A percentile compares a stretch with the other conserved stretches of the same genome.
Conservation (phyloP, 129 eudicot genomes). For the Flaveria robusta region DNA sequence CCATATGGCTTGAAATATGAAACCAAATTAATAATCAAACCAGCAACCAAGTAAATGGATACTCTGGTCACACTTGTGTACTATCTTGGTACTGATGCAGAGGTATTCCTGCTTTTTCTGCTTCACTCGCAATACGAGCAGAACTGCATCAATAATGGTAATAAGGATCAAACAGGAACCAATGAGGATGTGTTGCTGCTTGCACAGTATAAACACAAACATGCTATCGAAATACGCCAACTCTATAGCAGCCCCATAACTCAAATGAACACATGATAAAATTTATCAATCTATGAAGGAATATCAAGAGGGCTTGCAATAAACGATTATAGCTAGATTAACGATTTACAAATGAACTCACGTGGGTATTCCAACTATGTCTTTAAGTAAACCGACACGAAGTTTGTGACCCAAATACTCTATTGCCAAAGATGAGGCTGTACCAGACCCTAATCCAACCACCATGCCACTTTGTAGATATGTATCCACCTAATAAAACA, state of each 20-base stretch:
- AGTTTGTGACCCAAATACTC: constrained; percentile 64
- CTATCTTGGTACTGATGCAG: constrained; percentile 52
- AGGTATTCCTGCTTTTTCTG: constrained; percentile 62
- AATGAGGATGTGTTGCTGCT: not conserved
- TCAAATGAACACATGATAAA: not conserved
- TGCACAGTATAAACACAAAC: not conserved
- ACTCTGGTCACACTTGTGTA: constrained; percentile 51
- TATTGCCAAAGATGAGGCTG: constrained; percentile 55
- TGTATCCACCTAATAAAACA: constrained; percentile 53
- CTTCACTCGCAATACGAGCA: constrained; percentile 62
- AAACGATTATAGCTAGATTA: not conserved
- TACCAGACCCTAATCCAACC: constrained; percentile 64
- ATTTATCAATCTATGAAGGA: not conserved
- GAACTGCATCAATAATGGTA: constrained; percentile 47
- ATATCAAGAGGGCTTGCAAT: not conserved
- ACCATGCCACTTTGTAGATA: constrained; percentile 67
- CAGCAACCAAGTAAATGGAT: constrained; percentile 31
- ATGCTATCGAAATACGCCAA: not conserved
- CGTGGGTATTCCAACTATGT: constrained; percentile 63
- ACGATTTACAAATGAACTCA: constrained; percentile 36
- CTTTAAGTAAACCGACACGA: constrained; percentile 52
- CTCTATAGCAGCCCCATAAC: not conserved
- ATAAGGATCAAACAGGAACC: not conserved
- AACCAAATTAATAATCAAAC: constrained; percentile 19
- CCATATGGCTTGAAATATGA: constrained; percentile 13